Base-by-base conservation (phyloP, 352 stramenopile species). In the Sclerospora graminicola region DNA sequence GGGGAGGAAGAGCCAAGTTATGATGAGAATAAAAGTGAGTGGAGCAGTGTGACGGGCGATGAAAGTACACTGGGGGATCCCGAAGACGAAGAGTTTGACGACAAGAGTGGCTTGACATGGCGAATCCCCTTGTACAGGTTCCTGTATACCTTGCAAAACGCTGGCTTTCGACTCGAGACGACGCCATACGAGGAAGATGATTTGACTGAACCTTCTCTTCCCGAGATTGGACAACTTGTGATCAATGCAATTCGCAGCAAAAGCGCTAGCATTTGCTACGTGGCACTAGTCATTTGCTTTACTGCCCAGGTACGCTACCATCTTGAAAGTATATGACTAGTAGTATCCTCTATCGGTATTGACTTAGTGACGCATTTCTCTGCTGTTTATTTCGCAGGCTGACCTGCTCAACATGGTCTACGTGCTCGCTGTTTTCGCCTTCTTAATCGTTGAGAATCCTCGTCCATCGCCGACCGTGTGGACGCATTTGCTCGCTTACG, bases 31-130 rank as follows among this genome's bases (percentile, higher is more conserved):
- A 78, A 70, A 23, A 90, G 78, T 24, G 81, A 93, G 41, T 84
- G 80, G 66, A 93, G 76, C 40, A 93, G 81, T 51, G 79, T 89
- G 5, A 90, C 78, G 0, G 81, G 76, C 7, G 81, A 90, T 28
- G 82, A 91, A 44, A 94, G 82, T 39, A 81, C 67, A 13, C 62
- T 90, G 10, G 78, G 68, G 0, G 82, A 94, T 35, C 57, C 61
- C 0, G 82, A 94, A 69, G 82, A 89, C 41, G 62, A 79, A 16
- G 78, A 91, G 34, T 87, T 89, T 31, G 72, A 87, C 35, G 54
- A 67, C 13, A 63, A 60, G 33, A 68, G 47, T 16, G 58, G 71
- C 2, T 66, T 84, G 8, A 41, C 65, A 10, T 88, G 80, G 68
- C 66, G 74, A 5, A 76, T 82, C 14, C 69, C 75, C 8, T 16